Base-by-base conservation (phyloP, 2,329 filamentous ascomycete species). In the Metarhizium rileyi region DNA sequence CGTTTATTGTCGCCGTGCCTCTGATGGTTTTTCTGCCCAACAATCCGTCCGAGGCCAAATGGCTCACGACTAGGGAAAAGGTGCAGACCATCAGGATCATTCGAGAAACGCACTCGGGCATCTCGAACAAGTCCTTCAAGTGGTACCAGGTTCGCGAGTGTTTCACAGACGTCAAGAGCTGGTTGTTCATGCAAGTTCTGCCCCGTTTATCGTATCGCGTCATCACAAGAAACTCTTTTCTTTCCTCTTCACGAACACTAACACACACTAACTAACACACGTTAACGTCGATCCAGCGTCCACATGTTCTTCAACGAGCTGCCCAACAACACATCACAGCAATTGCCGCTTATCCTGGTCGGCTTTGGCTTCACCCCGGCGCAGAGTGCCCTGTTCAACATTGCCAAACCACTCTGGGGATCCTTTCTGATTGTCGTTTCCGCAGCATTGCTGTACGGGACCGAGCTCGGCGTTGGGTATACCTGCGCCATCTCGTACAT, bases 1-100 rank as follows among this genome's bases (percentile, higher is more conserved):
- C 78, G 1, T 73, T 81, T 12, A 14, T 51, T 16, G 49, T 51
- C 7, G 22, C 49, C 4, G 33, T 54, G 3, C 50, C 56, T 4
- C 50, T 59, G 1, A 41, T 49, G 7, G 30, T 57, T 40, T 56
- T 58, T 36, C 48, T 58, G 16, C 56, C 56, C 14, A 58, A 58
- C 49, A 56, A 54, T 3, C 53, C 56, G 0, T 50, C 56, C 5
- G 53, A 57, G 6, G 56, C 56, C 2, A 56, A 54, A 20, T 58
- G 56, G 56, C 42, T 58, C 26, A 53, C 52, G 1, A 52, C 47
- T 0, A 52, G 52, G 35, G 55, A 58, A 45, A 58, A 58, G 41
- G 46, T 58, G 5, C 56, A 58, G 12, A 58, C 56, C 7, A 58
- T 58, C 26, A 35, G 47, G 12, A 33, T 50, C 0, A 58, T 58